A percentile compares a stretch with the other conserved stretches of the same genome.
These are phyloP conservation scores for Fusarium proliferatum DNA, from an alignment of 2,329 filamentous ascomycete species.

Conservation along the genomic window DNA sequence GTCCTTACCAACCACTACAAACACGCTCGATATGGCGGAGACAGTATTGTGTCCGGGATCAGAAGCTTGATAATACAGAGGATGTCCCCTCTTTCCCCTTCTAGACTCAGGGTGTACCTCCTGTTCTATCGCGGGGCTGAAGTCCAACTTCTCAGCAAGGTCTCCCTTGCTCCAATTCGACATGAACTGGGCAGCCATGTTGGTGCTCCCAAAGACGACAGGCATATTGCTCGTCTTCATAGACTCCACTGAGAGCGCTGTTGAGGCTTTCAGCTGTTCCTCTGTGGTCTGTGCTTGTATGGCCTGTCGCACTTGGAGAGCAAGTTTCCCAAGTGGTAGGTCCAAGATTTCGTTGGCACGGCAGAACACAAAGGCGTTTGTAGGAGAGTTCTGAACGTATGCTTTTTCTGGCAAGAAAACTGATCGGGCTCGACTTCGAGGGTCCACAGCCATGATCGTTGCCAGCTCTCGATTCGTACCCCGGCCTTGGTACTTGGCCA, in stretches of 20 bases:
- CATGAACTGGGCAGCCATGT: slow-evolving; percentile 29
- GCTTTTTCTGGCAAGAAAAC: slow-evolving; percentile 2
- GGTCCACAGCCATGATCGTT: slow-evolving; percentile 23
- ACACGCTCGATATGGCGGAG: slow-evolving; percentile 19
- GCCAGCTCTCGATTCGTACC: neutral
- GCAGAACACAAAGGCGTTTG: slow-evolving; percentile 16
- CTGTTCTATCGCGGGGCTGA: slow-evolving; percentile 15
- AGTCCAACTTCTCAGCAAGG: slow-evolving; percentile 27
- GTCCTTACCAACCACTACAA: slow-evolving; percentile 19
- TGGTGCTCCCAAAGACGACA: slow-evolving; percentile 16
- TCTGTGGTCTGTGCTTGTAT: slow-evolving; percentile 32
- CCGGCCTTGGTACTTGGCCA: slow-evolving; percentile 5
- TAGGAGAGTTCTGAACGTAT: slow-evolving; percentile 24
- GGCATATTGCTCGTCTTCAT: slow-evolving; percentile 15
- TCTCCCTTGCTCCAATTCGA: slow-evolving; percentile 34
- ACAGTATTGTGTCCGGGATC: slow-evolving; percentile 19
- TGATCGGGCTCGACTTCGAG: slow-evolving; percentile 15
- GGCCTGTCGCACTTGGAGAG: slow-evolving; percentile 14
- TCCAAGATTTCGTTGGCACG: neutral
- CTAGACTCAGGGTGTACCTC: neutral
- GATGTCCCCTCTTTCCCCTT: slow-evolving; percentile 7
- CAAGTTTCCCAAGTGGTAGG: slow-evolving; percentile 22
- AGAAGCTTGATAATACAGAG: slow-evolving; percentile 27
- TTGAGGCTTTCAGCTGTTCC: slow-evolving; percentile 28
- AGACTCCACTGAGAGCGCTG: slow-evolving; percentile 10